phyloP scores from a whole-genome alignment of 495 filamentous ascomycete species.

The Astrothelium subdiscretum region DNA sequence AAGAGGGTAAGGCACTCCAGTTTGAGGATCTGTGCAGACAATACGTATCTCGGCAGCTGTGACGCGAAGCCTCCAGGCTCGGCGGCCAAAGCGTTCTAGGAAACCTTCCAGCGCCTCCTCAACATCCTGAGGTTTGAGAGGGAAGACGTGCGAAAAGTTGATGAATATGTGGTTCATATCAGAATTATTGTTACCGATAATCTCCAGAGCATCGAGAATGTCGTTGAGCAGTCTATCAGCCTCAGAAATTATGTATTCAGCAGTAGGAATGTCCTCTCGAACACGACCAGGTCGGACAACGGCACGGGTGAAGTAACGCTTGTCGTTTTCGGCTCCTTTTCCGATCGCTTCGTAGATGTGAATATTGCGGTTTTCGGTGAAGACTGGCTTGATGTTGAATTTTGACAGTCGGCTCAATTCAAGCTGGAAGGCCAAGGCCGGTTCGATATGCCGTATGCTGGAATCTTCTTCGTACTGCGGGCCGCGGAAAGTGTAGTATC shows the following conservation, averaged over 20 bases:
- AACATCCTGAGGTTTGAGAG: conserved; percentile 77
- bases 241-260: conserved; percentile 95
- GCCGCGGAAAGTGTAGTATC: conserved; percentile 95
- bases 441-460: conserved; percentile 94
- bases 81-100: conserved; percentile 88
- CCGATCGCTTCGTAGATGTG: conserved; percentile 96
- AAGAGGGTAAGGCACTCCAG: conserved; percentile 79
- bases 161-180: conserved; percentile 99
- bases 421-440: conserved; percentile 93
- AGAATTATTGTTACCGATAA: conserved; percentile 97
- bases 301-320: conserved; percentile 94
- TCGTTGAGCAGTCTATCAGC: conserved; percentile 94
- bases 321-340: conserved; percentile 86
- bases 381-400: conserved; percentile 94
- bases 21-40: conserved; percentile 80
- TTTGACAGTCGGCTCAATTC: conserved; percentile 88
- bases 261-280: conserved; percentile 91
- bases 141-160: conserved; percentile 95
- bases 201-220: conserved; percentile 93
- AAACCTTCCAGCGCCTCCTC: conserved; percentile 91
- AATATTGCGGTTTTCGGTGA: conserved; percentile 97
- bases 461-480: conserved; percentile 80
- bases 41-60: conserved; percentile 98
- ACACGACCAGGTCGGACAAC: conserved; percentile 86
- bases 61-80: conserved; percentile 91